Conservation (phyloP, 2,329 filamentous ascomycete genomes). For the Fusarium sp. region DNA sequence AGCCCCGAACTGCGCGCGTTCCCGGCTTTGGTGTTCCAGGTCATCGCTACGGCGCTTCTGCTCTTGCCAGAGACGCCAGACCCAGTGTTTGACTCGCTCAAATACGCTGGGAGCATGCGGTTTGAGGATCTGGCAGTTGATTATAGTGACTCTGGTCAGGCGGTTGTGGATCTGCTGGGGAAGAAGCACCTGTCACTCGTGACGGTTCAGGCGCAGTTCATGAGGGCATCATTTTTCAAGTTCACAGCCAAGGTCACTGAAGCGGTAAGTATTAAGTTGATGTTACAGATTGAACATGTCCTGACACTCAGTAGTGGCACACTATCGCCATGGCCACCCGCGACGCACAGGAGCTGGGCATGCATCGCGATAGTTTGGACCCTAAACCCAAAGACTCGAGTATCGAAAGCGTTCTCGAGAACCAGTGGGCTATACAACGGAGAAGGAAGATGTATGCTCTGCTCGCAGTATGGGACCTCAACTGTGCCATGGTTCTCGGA, state of each 20-base stretch:
- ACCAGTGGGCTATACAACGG: constrained; percentile 65
- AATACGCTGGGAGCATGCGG: constrained; percentile 65
- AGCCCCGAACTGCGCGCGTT: constrained; percentile 62
- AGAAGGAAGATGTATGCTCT: constrained; percentile 64
- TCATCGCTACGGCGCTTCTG: constrained; percentile 63
- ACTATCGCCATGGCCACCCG: constrained; percentile 63
- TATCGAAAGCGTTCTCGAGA: constrained; percentile 60
- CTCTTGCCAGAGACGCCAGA: constrained; percentile 58
- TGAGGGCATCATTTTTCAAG: constrained; percentile 65
- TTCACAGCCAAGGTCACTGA: constrained; percentile 66
- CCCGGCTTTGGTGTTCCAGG: constrained; percentile 66
- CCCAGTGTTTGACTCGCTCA: constrained; percentile 61
- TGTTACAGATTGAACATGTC: background rate
- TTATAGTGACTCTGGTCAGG: constrained; percentile 65
- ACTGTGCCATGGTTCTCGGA: constrained; percentile 61
- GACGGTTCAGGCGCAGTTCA: constrained; percentile 65
- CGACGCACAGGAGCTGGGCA: constrained; percentile 68
- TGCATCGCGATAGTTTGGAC: constrained; percentile 63
- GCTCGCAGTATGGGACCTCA: constrained; percentile 60
- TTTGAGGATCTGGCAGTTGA: constrained; percentile 67
- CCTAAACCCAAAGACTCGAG: constrained; percentile 57
- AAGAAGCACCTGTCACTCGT: constrained; percentile 64
- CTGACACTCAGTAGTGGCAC: constrained; percentile 57
- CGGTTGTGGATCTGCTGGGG: constrained; percentile 62
- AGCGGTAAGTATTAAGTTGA: constrained; percentile 48